phyloP scores from a whole-genome alignment of 768 basidiomycete species.

The Leccinellum albellum region DNA sequence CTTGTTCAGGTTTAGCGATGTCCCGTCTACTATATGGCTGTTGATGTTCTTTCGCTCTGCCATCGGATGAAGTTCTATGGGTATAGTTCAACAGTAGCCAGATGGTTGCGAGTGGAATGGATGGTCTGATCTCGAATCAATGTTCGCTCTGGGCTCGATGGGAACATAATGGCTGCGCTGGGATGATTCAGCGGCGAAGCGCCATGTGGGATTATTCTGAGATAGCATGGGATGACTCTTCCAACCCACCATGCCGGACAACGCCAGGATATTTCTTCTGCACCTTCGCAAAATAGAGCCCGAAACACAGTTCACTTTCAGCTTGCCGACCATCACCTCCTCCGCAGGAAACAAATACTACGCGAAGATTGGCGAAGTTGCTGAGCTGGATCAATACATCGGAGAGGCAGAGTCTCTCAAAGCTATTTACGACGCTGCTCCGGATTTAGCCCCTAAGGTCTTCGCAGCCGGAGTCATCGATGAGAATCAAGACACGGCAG shows the following conservation, averaged over 20 bases:
- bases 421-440: slow-evolving; percentile 60
- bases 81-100: neutral
- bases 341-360: slow-evolving; percentile 59
- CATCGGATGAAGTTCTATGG: neutral
- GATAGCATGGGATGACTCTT: neutral
- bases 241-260: slow-evolving; percentile 16
- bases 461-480: slow-evolving; percentile 43
- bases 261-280: slow-evolving; percentile 34
- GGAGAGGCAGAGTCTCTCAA: slow-evolving; percentile 70
- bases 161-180: no score
- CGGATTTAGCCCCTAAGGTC: slow-evolving; percentile 59
- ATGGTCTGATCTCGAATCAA: neutral
- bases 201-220: neutral
- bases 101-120: neutral
- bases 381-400: slow-evolving; percentile 59
- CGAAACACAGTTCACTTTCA: slow-evolving; percentile 42
- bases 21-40: neutral
- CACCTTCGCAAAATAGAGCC: slow-evolving; percentile 51
- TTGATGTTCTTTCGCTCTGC: neutral
- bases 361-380: slow-evolving; percentile 51
- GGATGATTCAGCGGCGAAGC: neutral
- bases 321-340: slow-evolving; percentile 47
- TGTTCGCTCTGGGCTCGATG: neutral
- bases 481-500: slow-evolving; percentile 24
- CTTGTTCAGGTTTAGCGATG: slow-evolving; percentile 37